Percentiles rank a stretch among this genome's conserved stretches.
phyloP scores from a whole-genome alignment of 1,284 basidiomycete species.

The Naganishia sp. region DNA sequence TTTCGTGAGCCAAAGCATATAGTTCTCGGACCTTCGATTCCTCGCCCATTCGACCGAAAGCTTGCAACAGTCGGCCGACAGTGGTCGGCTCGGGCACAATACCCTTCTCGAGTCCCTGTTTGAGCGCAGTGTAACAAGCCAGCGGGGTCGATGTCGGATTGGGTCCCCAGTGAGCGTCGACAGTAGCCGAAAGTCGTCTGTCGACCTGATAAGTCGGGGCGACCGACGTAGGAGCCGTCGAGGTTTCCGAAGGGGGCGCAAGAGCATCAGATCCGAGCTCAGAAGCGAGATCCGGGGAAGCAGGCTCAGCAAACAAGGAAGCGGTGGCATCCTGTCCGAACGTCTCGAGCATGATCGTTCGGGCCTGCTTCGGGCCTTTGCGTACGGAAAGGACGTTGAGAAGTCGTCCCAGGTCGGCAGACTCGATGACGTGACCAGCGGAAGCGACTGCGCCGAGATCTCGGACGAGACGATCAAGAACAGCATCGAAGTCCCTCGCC shows the following conservation, averaged over 20 bases:
- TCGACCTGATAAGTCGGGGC: constrained; percentile 13
- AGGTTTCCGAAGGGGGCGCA: constrained; percentile 14
- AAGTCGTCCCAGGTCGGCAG: constrained; percentile 44
- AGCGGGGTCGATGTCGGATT: constrained; percentile 30
- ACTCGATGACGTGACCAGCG: constrained; percentile 52
- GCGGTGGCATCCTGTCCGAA: constrained; percentile 37
- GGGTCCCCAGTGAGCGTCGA: constrained; percentile 27
- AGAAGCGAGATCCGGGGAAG: background rate
- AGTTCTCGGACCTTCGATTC: constrained; percentile 65
- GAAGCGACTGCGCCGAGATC: constrained; percentile 48
- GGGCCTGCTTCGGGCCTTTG: constrained; percentile 47
- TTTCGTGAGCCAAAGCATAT: constrained; percentile 70
- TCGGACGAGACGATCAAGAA: constrained; percentile 60
- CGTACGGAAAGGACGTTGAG: constrained; percentile 12
- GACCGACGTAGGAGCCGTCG: constrained; percentile 19
- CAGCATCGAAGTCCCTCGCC: constrained; percentile 38
- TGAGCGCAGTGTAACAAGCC: constrained; percentile 30
- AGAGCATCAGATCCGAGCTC: constrained; percentile 9
- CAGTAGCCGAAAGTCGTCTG: background rate
- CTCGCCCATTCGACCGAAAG: constrained; percentile 66
- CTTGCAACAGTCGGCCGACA: constrained; percentile 67
- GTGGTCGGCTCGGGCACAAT: constrained; percentile 45
- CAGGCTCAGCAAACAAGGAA: constrained; percentile 26
- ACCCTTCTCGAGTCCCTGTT: constrained; percentile 31
- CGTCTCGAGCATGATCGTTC: constrained; percentile 34